Evolutionary conservation across 768 basidiomycete species (phyloP).

Genomic region (Leucogyrophana mollusca): DNA sequence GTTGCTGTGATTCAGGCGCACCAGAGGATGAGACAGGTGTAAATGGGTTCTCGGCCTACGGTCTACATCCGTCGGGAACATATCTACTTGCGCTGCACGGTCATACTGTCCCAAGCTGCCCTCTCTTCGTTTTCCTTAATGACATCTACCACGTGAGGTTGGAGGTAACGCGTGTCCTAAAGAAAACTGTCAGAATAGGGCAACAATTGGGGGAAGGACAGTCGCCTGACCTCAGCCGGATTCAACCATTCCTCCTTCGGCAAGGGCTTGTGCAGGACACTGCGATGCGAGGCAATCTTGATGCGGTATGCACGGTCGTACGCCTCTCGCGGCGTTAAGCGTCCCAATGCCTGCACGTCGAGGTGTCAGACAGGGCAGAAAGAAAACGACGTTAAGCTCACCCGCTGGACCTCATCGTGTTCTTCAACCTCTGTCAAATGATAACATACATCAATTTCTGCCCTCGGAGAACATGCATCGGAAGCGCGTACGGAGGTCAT

Average conservation of each 20-base stretch:
- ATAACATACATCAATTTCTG: background rate
- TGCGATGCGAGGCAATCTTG: conserved; percentile 78
- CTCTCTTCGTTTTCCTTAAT: conserved; percentile 77
- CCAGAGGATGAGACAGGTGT: conserved; percentile 7
- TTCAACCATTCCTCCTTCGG: conserved; percentile 81
- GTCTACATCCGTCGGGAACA: conserved; percentile 22
- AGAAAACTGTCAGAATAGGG: background rate
- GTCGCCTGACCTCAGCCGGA: conserved; percentile 63
- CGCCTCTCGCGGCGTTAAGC: conserved; percentile 73
- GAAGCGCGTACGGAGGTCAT: conserved; percentile 80
- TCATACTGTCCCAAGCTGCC: conserved; percentile 74
- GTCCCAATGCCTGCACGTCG: conserved; percentile 67
- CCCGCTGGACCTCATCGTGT: conserved; percentile 73
- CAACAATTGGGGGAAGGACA: background rate
- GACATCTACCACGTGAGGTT: conserved; percentile 72
- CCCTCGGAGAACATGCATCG: conserved; percentile 2
- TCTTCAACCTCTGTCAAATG: conserved; percentile 70
- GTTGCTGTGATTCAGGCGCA: background rate
- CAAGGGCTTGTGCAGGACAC: conserved; percentile 75
- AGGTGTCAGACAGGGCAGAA: background rate
- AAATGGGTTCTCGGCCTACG: conserved; percentile 5
- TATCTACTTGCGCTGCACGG: conserved; percentile 66
- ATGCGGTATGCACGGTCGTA: conserved; percentile 93
- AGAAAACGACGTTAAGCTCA: conserved; percentile 31
- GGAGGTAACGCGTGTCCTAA: conserved; percentile 90